Percentiles rank a stretch among this genome's conserved stretches.
phyloP scores from a whole-genome alignment of 805 yeast species.

The Pichia exigua region DNA sequence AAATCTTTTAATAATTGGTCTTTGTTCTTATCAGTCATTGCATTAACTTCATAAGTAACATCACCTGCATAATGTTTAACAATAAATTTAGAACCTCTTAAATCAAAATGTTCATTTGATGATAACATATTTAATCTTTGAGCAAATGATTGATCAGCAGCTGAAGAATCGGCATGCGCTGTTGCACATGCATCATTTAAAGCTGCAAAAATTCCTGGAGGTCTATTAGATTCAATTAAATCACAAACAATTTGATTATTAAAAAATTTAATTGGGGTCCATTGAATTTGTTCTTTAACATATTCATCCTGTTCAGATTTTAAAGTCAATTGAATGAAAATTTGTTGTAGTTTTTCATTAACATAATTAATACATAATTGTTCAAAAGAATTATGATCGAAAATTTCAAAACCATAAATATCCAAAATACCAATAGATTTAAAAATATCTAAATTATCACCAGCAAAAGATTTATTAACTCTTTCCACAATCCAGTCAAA shows the following conservation, averaged over 20 bases:
- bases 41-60: constrained; percentile 81
- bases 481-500: constrained; percentile 96
- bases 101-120: constrained; percentile 78
- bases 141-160: constrained; percentile 94
- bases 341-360: constrained; percentile 92
- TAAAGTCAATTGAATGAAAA: constrained; percentile 88
- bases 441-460: constrained; percentile 20
- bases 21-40: constrained; percentile 95
- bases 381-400: constrained; percentile 90
- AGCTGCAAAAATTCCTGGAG: constrained; percentile 95
- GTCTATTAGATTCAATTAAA: constrained; percentile 84
- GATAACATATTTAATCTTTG: constrained; percentile 84
- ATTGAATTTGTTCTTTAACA: constrained; percentile 86
- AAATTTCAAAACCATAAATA: constrained; percentile 94
- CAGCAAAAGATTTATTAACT: constrained; percentile 71
- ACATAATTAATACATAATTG: constrained; percentile 94
- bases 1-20: constrained; percentile 88
- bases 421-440: constrained; percentile 90
- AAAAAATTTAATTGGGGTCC: constrained; percentile 97
- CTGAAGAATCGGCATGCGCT: constrained; percentile 94
- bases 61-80: constrained; percentile 98
- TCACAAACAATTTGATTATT: constrained; percentile 96
- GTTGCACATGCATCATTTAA: constrained; percentile 96
- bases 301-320: constrained; percentile 98
- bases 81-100: constrained; percentile 78